Evolutionary conservation across 1,139 yeast genomes (phyloP), one percentile per base, ranked within the genome.

Genomic region (Yamadazyma trypodendri): DNA sequence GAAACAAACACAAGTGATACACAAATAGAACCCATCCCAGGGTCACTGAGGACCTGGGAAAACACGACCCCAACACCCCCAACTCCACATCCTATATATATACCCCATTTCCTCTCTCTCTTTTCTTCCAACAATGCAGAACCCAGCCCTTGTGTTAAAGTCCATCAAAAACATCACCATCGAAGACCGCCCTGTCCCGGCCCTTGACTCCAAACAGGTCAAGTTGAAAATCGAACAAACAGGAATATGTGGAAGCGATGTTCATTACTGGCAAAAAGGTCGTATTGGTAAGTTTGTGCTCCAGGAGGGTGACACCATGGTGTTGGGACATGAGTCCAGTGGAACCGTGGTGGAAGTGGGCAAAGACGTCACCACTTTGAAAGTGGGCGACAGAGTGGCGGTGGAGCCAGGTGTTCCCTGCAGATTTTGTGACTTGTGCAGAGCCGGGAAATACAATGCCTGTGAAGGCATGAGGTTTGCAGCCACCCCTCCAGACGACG

Each of bases 231-330:
- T 47, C 25, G 42, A 47, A 32, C 44, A 41, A 17, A 88, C 96
- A 0, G 96, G 96, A 35, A 81, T 88, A 45, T 88, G 96, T 60
- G 96, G 96, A 4, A 81, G 89, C 4, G 95, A 86, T 58, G 84
- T 86, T 45, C 95, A 87, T 55, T 88, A 83, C 68, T 86, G 81
- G 54, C 77, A 80, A 34, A 84, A 82, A 49, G 96, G 96, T 20
- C 72, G 73, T 43, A 84, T 87, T 54, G 96, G 96, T 13, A 75
- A 79, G 14, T 83, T 81, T 47, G 74, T 76, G 6, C 76, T 84
- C 53, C 71, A 72, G 40, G 65, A 67, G 32, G 52, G 51, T 4
- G 42, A 39, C 15, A 85, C 84, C 41, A 81, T 81, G 82, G 84
- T 83, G 14, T 67, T 84, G 47, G 92, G 92, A 22, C 92, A 84